phyloP scores from a whole-genome alignment of 352 stramenopile species.

The Phytophthora agathidicida region DNA sequence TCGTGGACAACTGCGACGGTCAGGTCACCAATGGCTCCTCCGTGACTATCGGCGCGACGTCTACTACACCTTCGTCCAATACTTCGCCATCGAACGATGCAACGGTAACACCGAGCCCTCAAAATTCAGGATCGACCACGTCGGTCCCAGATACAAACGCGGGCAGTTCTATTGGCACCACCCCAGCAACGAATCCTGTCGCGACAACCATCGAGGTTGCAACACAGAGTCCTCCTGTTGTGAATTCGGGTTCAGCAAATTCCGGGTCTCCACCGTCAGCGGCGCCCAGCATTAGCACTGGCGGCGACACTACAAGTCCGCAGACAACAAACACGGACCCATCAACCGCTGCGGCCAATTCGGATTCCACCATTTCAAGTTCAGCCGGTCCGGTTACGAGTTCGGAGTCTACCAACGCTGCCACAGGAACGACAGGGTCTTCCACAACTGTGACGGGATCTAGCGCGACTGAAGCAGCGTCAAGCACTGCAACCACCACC shows the following conservation, averaged over 20 bases:
- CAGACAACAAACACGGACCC: background rate
- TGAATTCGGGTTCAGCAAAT: too few species aligned
- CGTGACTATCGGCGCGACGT: conserved; percentile 10
- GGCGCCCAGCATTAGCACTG: too few species aligned
- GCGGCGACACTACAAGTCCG: too few species aligned
- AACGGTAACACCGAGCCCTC: conserved; percentile 1
- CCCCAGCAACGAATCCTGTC: background rate
- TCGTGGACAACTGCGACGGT: conserved; percentile 23
- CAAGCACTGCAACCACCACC: background rate
- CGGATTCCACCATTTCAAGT: conserved; percentile 1
- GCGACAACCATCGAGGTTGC: too few species aligned
- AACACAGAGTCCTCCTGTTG: too few species aligned
- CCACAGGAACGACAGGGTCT: background rate
- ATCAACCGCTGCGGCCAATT: background rate
- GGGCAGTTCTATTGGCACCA: background rate
- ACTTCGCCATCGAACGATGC: background rate
- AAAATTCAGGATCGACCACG: background rate
- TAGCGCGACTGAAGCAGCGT: background rate
- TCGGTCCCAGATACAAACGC: background rate
- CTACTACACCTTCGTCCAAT: too few species aligned
- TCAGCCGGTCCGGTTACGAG: too few species aligned
- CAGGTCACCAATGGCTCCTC: conserved; percentile 15
- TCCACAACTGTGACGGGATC: background rate
- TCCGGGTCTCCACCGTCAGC: too few species aligned
- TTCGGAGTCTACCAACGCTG: background rate